Conservation (phyloP, 129 eudicot species). For the Mikania micrantha region DNA sequence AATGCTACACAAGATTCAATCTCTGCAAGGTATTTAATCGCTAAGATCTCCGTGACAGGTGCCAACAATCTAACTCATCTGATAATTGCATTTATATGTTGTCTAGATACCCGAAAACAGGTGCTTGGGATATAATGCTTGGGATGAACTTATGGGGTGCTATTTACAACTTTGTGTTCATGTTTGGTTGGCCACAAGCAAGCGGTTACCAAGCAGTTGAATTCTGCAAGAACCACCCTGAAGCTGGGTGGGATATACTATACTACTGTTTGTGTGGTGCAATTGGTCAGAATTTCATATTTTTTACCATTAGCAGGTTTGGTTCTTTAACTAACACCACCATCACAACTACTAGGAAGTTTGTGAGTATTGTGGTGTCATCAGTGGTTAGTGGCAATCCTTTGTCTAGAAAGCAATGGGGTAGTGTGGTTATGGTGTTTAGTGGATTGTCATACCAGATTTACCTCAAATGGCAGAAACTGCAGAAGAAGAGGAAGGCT, state of each 20-base stretch:
- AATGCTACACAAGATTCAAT: conserved; percentile 98
- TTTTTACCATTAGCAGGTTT: conserved; percentile 84
- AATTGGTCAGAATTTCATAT: conserved; percentile 90
- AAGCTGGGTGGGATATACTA: conserved; percentile 90
- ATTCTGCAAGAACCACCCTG: conserved; percentile 90
- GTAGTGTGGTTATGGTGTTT: conserved; percentile 87
- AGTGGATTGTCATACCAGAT: conserved; percentile 91
- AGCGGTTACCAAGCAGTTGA: conserved; percentile 79
- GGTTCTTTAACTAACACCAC: conserved; percentile 95
- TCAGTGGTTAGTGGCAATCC: conserved; percentile 91
- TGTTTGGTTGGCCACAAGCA: conserved; percentile 98
- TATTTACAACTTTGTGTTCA: conserved; percentile 62
- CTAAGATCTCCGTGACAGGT: background rate
- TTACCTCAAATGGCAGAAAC: conserved; percentile 77
- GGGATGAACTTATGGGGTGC: conserved; percentile 99
- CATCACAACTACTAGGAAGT: conserved; percentile 93
- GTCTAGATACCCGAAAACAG: conserved; percentile 81
- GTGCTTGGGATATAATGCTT: conserved; percentile 95
- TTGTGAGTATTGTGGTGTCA: conserved; percentile 95
- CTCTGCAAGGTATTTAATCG: conserved; percentile 54
- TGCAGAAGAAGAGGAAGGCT: conserved; percentile 69
- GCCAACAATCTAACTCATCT: background rate
- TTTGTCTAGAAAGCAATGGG: conserved; percentile 79
- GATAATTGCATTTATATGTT: background rate
- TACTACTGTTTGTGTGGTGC: conserved; percentile 92